Base-by-base conservation (phyloP, 768 basidiomycete species). In the Trametes maxima region DNA sequence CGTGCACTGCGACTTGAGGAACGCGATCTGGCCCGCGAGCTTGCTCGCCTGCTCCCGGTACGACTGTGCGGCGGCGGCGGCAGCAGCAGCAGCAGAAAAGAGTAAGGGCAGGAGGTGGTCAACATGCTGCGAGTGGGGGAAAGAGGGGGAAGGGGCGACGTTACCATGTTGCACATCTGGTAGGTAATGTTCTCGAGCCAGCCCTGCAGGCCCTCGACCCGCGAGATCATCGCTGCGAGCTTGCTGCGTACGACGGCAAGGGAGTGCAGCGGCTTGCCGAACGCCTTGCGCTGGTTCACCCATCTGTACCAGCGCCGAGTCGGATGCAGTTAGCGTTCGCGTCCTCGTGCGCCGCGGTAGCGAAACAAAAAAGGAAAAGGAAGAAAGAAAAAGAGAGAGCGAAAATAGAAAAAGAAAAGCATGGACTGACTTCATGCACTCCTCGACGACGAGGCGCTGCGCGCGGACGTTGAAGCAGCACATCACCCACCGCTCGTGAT, bases 401-500 rank as follows among this genome's bases (percentile, higher is more conserved):
- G n/a, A n/a, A n/a, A n/a, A n/a, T n/a, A n/a, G n/a, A n/a, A n/a
- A n/a, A n/a, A n/a, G n/a, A n/a, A n/a, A n/a, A n/a, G n/a, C n/a
- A 43, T 56, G 13, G 11, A 65, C 79, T 64, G 49, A 86, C 86
- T 90, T 87, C 68, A 95, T 71, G 70, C 91, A 94, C 76, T 94
- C 93, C 66, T 95, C 94, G 40, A 92, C 82, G 71, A 84, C 77
- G 46, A 78, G 60, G 25, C 94, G 84, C 54, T 93, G 91, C 35
- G 79, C 72, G 35, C 82, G 78, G 22, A 85, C 85, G 43, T 83
- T 85, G 35, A 82, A 78, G 68, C 89, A 90, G 72, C 85, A 86
- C 90, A 95, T 94, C 21, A 94, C 91, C 92, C 91, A 95, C 60
- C 90, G 88, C 71, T 95, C 94, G 73, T 95, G 94, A 72, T 96